These are phyloP conservation scores for Colletotrichum caudatum DNA, from an alignment of 2,329 filamentous ascomycete genomes.

Conservation along the genomic window DNA sequence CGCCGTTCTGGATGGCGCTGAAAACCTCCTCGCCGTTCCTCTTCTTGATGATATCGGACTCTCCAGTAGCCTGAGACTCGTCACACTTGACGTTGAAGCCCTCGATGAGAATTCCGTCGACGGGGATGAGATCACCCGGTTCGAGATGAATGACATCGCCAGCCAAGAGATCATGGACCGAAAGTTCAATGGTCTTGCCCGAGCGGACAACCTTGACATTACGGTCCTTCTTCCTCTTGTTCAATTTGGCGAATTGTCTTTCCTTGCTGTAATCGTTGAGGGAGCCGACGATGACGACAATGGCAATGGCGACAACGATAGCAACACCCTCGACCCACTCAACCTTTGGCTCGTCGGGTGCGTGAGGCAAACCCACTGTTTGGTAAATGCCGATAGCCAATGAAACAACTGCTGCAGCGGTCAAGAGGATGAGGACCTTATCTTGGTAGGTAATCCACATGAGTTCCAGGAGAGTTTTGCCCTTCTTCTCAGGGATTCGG, in stretches of 20 bases:
- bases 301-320: conserved; percentile 82
- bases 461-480: conserved; percentile 77
- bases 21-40: conserved; percentile 75
- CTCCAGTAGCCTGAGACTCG: conserved; percentile 82
- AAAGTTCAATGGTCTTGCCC: conserved; percentile 76
- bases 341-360: conserved; percentile 51
- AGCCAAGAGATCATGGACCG: conserved; percentile 75
- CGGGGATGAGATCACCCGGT: conserved; percentile 79
- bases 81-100: conserved; percentile 82
- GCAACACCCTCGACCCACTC: conserved; percentile 83
- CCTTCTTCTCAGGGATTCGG: conserved; percentile 78
- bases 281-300: conserved; percentile 82
- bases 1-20: conserved; percentile 74
- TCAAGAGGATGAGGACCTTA: conserved; percentile 81
- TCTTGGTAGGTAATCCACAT: conserved; percentile 90
- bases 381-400: conserved; percentile 82
- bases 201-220: conserved; percentile 78
- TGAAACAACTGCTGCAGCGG: conserved; percentile 77
- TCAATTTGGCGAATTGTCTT: conserved; percentile 81
- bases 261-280: conserved; percentile 86
- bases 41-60: conserved; percentile 82
- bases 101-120: conserved; percentile 78
- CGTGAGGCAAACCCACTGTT: conserved; percentile 72
- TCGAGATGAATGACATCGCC: conserved; percentile 81
- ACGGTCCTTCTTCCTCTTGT: conserved; percentile 83